Evolutionary conservation across 352 stramenopile species (phyloP).

Genomic region (Globisporangium takayamanum): DNA sequence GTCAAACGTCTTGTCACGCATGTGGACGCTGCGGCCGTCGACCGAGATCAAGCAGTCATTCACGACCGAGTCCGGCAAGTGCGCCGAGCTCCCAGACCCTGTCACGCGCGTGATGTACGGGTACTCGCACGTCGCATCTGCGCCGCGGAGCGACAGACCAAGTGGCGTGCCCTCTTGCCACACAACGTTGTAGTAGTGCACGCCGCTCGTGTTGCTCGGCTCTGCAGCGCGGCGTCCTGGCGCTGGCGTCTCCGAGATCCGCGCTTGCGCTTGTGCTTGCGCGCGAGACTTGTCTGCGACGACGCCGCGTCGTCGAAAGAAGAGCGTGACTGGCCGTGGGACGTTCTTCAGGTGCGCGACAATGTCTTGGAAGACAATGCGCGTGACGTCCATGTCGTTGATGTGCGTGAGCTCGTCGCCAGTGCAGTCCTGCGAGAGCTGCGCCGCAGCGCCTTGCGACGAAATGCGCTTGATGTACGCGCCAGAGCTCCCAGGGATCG

Average conservation of each 20-base stretch:
- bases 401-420: slow-evolving; percentile 80
- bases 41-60: slow-evolving; percentile 77
- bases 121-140: slow-evolving; percentile 69
- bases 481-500: slow-evolving; percentile 39
- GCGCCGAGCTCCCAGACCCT: slow-evolving; percentile 69
- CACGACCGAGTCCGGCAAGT: slow-evolving; percentile 67
- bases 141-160: slow-evolving; percentile 67
- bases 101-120: slow-evolving; percentile 85
- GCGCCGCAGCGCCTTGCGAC: slow-evolving; percentile 55
- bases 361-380: slow-evolving; percentile 70
- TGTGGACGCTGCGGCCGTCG: slow-evolving; percentile 72
- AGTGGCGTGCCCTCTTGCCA: slow-evolving; percentile 75
- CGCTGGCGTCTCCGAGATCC: slow-evolving; percentile 35
- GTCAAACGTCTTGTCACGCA: slow-evolving; percentile 79
- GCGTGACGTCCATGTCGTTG: slow-evolving; percentile 80
- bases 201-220: slow-evolving; percentile 19
- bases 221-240: slow-evolving; percentile 27
- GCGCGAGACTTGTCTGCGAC: slow-evolving; percentile 17
- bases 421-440: slow-evolving; percentile 75
- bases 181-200: slow-evolving; percentile 79
- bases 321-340: slow-evolving; percentile 71
- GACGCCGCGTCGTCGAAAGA: slow-evolving; percentile 42
- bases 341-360: slow-evolving; percentile 73
- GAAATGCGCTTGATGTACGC: slow-evolving; percentile 85
- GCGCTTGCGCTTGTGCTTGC: slow-evolving; percentile 12